Evolutionary conservation across 2,329 filamentous ascomycete genomes (phyloP).

Genomic region (Periconia digitata): DNA sequence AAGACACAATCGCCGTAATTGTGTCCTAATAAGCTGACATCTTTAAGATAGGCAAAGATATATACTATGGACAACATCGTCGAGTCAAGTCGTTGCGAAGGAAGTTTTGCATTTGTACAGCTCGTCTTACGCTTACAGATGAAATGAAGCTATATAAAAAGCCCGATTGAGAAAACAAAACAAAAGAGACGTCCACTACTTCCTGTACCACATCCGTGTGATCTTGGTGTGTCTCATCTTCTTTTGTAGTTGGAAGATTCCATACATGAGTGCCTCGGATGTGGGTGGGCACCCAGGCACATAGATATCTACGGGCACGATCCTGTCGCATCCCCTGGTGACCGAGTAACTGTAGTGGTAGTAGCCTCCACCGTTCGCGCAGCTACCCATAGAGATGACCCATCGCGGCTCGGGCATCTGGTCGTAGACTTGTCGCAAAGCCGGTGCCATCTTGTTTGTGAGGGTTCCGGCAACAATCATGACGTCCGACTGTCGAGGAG

Average conservation of each 20-base stretch:
- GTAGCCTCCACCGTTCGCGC: constrained; percentile 82
- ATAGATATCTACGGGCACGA: constrained; percentile 83
- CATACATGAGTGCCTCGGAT: constrained; percentile 57
- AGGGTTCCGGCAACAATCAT: constrained; percentile 95
- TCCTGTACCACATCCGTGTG: constrained; percentile 62
- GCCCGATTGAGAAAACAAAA: neutral
- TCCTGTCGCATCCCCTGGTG: constrained; percentile 73
- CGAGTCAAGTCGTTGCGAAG: neutral
- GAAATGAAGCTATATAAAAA: neutral
- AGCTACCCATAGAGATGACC: constrained; percentile 84
- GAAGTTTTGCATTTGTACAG: constrained; percentile 1
- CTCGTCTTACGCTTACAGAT: constrained; percentile 1
- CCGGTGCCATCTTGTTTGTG: constrained; percentile 95
- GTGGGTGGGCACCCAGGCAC: constrained; percentile 71
- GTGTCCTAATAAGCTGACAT: no score
- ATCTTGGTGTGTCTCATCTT: constrained; percentile 68
- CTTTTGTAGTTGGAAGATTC: constrained; percentile 75
- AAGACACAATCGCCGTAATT: no score
- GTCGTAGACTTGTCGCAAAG: constrained; percentile 87
- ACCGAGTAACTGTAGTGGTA: constrained; percentile 86
- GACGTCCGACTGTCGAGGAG: constrained; percentile 85
- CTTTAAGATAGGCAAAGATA: no score
- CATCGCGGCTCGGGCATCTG: constrained; percentile 93
- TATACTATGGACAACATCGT: no score
- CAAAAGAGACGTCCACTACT: constrained; percentile 37